Base-by-base conservation (phyloP, 2,329 filamentous ascomycete species). In the Amesomyces nigricolor region DNA sequence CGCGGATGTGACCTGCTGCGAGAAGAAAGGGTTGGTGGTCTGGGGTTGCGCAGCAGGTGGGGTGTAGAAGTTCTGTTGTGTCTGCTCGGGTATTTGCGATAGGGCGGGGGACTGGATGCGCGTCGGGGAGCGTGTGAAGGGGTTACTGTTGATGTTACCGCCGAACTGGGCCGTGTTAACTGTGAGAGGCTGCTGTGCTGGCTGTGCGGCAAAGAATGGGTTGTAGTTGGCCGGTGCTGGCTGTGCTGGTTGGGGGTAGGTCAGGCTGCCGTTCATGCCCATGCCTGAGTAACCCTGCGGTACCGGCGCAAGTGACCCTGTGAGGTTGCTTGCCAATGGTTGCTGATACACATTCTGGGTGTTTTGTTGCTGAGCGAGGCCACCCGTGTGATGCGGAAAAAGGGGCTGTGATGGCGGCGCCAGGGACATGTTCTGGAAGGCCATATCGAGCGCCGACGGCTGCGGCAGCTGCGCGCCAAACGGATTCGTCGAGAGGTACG, bases 361-460 rank as follows among this genome's bases (percentile, higher is more conserved):
- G 38, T 73, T 60, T 9, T 65, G 61, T 16, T 65, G 65, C 64
- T 73, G 74, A 26, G 66, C 68, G 63, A 77, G 56, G 10, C 81
- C 85, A 51, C 87, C 86, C 3, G 87, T 89, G 48, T 85, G 83
- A 65, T 89, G 81, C 0, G 87, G 86, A 65, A 89, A 89, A 40
- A 89, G 73, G 10, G 82, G 79, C 63, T 83, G 82, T 8, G 71
- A 66, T 16, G 66, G 70, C 10, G 71, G 69, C 22, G 82, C 82
- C 2, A 95, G 73, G 38, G 88, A 84, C 70, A 96, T 78, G 59
- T 81, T 83, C 66, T 91, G 86, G 65, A 96, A 88, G 1, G 87
- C 83, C 63, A 87, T 82, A 60, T 84, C 82, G 16, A 91, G 70
- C 10, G 67, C 67, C 32, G 67, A 68, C 29, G 71, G 72, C 61